Base-by-base conservation (phyloP, 805 yeast genomes). In the Candida nitratophila region DNA sequence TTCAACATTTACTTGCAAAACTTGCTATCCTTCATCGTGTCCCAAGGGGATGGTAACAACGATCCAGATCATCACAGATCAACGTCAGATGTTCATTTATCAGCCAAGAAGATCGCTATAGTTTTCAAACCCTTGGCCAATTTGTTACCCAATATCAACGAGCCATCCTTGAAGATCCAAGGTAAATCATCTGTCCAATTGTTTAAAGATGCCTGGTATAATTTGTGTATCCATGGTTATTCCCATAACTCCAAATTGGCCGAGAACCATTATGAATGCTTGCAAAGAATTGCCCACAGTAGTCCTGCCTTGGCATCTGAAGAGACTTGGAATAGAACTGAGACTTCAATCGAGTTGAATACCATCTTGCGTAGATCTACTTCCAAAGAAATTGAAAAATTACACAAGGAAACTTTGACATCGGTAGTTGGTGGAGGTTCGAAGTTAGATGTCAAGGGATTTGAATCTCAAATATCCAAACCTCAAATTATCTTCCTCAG, bases 201-300 rank as follows among this genome's bases (percentile, higher is more conserved):
- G 47, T 87, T 91, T 69, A 76, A 95, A 56, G 85, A 93, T 61
- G 79, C 88, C 37, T 93, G 99, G 99, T 88, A 87, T 61, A 93
- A 91, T 56, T 70, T 93, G 73, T 91, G 83, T 4, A 85, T 90
- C 24, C 96, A 93, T 62, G 99, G 99, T 0, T 88, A 81, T 59
- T 74, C 79, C n/a, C 69, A 70, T 44, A 70, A 70, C 32, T 80
- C 93, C 0, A 68, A 69, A 14, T 67, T 81, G 55, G 73, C 78
- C 15, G 63, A 65, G 44, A 64, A 65, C n/a, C 73, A 76, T 54
- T 60, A 63, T 37, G 52, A 52, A 0, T 76, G 77, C 24, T 69
- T 91, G 36, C 70, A 74, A 52, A 68, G 80, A 43, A 84, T 93
- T 51, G 98, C 99, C 1, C 77, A 83, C 59, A 85, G 76, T 56